Percentiles rank a stretch among this genome's conserved stretches.
Evolutionary conservation across 331 rosid genomes (phyloP).

Genomic region (Quercus lobata): DNA sequence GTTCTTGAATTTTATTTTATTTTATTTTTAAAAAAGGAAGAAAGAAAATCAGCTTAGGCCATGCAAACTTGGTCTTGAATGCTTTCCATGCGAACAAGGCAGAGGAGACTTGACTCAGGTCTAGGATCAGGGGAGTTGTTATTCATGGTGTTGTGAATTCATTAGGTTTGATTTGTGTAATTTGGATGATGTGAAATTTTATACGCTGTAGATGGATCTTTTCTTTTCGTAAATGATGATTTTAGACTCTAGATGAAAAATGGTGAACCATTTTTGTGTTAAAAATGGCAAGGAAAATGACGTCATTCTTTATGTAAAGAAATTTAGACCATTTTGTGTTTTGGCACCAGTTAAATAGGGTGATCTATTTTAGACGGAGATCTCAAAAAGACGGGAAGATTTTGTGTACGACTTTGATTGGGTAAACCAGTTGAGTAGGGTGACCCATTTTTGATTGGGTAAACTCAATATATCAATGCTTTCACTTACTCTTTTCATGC

Average conservation of each 20-base stretch:
- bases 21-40: background rate
- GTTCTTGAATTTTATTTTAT: too few relatives aligned
- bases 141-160: background rate
- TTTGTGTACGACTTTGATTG: too few relatives aligned
- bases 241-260: background rate
- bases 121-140: background rate
- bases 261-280: background rate
- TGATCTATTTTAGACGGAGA: too few relatives aligned
- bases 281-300: background rate
- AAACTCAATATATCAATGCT: too few relatives aligned
- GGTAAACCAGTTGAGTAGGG: too few relatives aligned
- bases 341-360: too few relatives aligned
- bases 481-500: too few relatives aligned
- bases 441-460: too few relatives aligned
- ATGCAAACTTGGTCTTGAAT: background rate
- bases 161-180: background rate
- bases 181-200: background rate
- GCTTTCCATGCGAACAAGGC: background rate
- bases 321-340: too few relatives aligned
- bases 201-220: background rate
- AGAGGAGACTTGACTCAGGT: too few relatives aligned
- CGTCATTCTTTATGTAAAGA: background rate
- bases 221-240: background rate
- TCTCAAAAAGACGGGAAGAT: too few relatives aligned
- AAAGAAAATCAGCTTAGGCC: background rate